Conservation (phyloP, 2,329 filamentous ascomycete species). For the Mariannaea sp. region DNA sequence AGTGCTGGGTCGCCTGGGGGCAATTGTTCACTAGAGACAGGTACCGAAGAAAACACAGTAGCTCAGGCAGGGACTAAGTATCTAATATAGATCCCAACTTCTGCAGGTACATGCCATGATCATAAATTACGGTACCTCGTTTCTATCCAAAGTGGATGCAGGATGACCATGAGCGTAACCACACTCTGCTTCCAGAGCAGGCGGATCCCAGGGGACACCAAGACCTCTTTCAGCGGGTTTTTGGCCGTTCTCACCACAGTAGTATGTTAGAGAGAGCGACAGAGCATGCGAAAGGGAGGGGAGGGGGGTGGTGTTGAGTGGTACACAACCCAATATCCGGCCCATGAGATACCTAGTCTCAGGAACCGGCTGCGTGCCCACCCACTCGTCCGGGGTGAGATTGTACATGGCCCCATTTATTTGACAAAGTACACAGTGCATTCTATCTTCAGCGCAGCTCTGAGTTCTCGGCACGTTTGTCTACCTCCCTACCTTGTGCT, state of each 20-base stretch:
- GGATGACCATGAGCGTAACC: conserved; percentile 4
- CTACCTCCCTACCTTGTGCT: conserved; percentile 11
- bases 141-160: conserved; percentile 17
- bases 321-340: not conserved
- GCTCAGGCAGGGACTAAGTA: too few relatives aligned
- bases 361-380: conserved; percentile 19
- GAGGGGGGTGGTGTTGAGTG: not conserved
- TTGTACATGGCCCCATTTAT: conserved; percentile 23
- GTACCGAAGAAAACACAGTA: too few relatives aligned
- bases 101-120: conserved; percentile 2
- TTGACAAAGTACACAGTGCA: conserved; percentile 33
- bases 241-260: not conserved
- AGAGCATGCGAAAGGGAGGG: not conserved
- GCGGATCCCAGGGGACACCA: conserved; percentile 11
- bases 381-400: conserved; percentile 15
- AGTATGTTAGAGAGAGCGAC: conserved; percentile 1
- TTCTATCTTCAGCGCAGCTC: conserved; percentile 31
- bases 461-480: conserved; percentile 29
- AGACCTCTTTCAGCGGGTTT: conserved; percentile 1
- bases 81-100: too few relatives aligned
- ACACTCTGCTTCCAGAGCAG: conserved; percentile 2
- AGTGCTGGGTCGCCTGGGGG: conserved; percentile 3
- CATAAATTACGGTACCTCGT: conserved; percentile 6
- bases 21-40: conserved; percentile 11
- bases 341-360: conserved; percentile 18